These are phyloP conservation scores for Metarhizium sp. DNA, from an alignment of 2,329 filamentous ascomycete species.

Conservation along the genomic window DNA sequence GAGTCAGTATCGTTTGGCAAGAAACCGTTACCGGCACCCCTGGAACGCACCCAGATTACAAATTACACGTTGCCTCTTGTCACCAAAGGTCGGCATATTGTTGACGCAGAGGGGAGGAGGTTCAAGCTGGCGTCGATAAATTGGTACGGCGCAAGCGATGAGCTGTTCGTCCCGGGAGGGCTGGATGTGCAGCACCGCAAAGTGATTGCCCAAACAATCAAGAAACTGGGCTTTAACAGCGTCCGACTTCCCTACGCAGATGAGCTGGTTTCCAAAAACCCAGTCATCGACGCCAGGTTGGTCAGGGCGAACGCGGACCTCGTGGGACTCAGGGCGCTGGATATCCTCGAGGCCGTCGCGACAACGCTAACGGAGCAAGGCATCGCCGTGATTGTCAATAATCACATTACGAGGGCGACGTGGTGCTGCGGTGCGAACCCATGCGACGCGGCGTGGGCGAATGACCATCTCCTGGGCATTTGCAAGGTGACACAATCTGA, in stretches of 20 bases:
- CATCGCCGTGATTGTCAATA: constrained; percentile 57
- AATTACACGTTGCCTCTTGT: constrained; percentile 47
- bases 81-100: constrained; percentile 49
- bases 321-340: constrained; percentile 44
- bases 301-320: constrained; percentile 53
- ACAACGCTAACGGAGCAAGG: constrained; percentile 51
- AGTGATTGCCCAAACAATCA: constrained; percentile 51
- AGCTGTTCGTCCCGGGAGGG: constrained; percentile 54
- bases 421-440: constrained; percentile 63
- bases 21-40: constrained; percentile 35
- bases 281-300: constrained; percentile 36
- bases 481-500: constrained; percentile 56
- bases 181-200: constrained; percentile 53
- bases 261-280: constrained; percentile 55
- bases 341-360: constrained; percentile 51
- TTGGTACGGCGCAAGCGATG: constrained; percentile 63
- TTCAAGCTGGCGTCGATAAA: constrained; percentile 58
- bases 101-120: constrained; percentile 46
- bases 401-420: constrained; percentile 59
- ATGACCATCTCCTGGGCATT: constrained; percentile 50
- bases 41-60: constrained; percentile 31
- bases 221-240: constrained; percentile 58
- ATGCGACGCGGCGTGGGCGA: constrained; percentile 58
- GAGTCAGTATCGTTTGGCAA: constrained; percentile 37
- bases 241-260: constrained; percentile 61